These are phyloP conservation scores for Suillus occidentalis DNA, from an alignment of 768 basidiomycete genomes.

Conservation along the genomic window DNA sequence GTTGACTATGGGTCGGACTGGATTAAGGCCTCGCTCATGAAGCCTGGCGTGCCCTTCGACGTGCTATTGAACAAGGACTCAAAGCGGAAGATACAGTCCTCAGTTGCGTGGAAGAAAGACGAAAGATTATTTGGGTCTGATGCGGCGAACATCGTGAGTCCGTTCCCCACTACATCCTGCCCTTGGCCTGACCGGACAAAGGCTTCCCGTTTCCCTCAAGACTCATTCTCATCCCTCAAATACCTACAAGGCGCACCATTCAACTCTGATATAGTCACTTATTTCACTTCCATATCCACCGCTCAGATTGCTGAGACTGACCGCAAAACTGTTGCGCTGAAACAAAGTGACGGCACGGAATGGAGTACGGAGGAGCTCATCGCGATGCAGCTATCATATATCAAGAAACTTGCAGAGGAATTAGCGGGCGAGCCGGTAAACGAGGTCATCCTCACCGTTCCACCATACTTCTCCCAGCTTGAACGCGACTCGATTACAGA, in stretches of 20 bases:
- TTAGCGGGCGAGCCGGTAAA: conserved; percentile 72
- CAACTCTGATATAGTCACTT: conserved; percentile 56
- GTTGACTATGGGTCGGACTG: conserved; percentile 99
- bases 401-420: conserved; percentile 83
- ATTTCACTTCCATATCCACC: conserved; percentile 56
- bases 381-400: conserved; percentile 91
- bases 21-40: conserved; percentile 95
- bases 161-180: background rate
- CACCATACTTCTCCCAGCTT: conserved; percentile 85
- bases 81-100: conserved; percentile 90
- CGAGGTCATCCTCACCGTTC: conserved; percentile 89
- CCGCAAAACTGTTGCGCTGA: conserved; percentile 61
- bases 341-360: conserved; percentile 58
- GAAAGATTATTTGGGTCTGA: conserved; percentile 90
- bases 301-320: conserved; percentile 52
- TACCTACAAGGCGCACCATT: conserved; percentile 73
- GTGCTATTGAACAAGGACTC: conserved; percentile 96
- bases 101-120: conserved; percentile 88
- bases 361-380: conserved; percentile 90
- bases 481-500: conserved; percentile 92
- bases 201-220: conserved; percentile 90
- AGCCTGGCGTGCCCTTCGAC: conserved; percentile 93
- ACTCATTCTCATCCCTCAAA: conserved; percentile 86
- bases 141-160: conserved; percentile 81
- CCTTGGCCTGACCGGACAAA: conserved; percentile 31